Base-by-base conservation (phyloP, 2,329 filamentous ascomycete genomes). In the Trichoderma endophyticum region DNA sequence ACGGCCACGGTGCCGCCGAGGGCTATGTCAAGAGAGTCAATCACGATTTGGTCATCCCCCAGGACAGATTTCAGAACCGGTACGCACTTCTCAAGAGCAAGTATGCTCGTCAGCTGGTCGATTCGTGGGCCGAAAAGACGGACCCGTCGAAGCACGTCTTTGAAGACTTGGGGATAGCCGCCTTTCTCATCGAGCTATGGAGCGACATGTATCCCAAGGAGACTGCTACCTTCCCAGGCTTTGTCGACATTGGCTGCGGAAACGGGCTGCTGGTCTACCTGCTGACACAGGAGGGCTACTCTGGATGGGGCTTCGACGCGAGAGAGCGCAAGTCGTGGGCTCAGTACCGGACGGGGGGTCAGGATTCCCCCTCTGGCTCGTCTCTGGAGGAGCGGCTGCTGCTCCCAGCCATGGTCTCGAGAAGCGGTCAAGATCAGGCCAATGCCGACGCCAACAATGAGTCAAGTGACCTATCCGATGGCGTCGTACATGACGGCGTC, bases 181-280 rank as follows among this genome's bases (percentile, higher is more conserved):
- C 95, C 0, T 99, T 98, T 77, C 84, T 98, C 66, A 93, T 98
- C 30, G 95, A 98, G 83, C 83, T 98, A 2, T 99, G 96, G 96
- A 83, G 84, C 14, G 89, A 92, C 72, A 95, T 97, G 90, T 98
- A 98, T 79, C 78, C 76, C 48, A 79, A 78, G 7, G 51, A n/a
- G 8, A 18, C 15, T 56, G 72, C 62, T 0, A 73, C 75, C 0
- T 98, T 97, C 76, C 93, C 94, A 0, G 95, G 95, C 0, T 99
- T 98, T 77, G 93, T 98, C 24, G 96, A 99, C 78, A 94, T 99
- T 60, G 96, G 95, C 6, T 98, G 96, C 79, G 96, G 96, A 2
- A 99, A 98, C 78, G 96, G 96, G 1, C 85, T 99, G 4, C 87
- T 99, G 1, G 93, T 97, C 8, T 89, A 97, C 78, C 88, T 99